A percentile compares a stretch with the other conserved stretches of the same genome.
These are phyloP conservation scores for Salix purpurea DNA, from an alignment of 345 rosid genomes.

Conservation along the genomic window DNA sequence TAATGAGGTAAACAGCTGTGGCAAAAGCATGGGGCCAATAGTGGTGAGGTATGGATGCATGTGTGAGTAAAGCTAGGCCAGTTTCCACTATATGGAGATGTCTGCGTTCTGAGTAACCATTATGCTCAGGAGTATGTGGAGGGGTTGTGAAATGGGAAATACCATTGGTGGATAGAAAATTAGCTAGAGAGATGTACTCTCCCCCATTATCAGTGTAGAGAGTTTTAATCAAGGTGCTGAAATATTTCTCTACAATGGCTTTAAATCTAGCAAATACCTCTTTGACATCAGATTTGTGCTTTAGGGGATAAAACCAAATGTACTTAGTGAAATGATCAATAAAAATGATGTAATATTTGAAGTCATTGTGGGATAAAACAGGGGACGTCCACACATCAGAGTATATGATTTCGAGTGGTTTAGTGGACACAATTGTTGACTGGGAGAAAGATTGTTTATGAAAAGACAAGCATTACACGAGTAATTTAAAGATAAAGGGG, in stretches of 20 bases:
- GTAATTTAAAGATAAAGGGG: background rate
- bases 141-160: too few relatives aligned
- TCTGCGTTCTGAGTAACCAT: background rate
- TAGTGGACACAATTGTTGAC: too few relatives aligned
- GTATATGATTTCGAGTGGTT: too few relatives aligned
- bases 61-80: background rate
- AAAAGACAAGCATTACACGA: background rate
- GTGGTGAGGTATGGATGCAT: fast-evolving
- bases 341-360: too few relatives aligned
- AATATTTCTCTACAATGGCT: too few relatives aligned
- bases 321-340: background rate
- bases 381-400: background rate
- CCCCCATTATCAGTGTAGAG: too few relatives aligned
- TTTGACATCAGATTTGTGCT: background rate
- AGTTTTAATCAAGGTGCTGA: background rate
- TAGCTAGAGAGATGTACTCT: fast-evolving
- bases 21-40: too few relatives aligned
- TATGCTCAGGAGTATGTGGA: background rate
- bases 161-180: background rate
- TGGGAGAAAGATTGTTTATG: background rate
- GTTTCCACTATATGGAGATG: background rate
- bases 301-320: background rate
- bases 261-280: too few relatives aligned
- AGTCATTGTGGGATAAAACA: background rate
- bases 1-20: too few relatives aligned